These are phyloP conservation scores for Oryza coarctata DNA, from an alignment of 176 grass and related monocot genomes.

Conservation along the genomic window DNA sequence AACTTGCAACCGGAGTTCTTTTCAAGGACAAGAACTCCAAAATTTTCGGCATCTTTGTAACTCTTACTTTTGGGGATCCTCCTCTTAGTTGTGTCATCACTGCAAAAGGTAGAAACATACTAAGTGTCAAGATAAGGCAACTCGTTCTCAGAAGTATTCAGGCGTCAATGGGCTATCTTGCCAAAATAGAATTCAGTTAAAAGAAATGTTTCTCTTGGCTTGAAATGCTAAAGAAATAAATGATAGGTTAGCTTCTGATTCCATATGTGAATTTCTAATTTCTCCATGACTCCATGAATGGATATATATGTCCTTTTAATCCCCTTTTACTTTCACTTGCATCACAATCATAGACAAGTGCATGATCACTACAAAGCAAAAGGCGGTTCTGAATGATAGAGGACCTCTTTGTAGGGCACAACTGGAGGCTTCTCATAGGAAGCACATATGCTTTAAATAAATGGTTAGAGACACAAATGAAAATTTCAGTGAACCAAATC, in stretches of 20 bases:
- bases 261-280: slow-evolving; percentile 25
- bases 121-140: slow-evolving; percentile 4
- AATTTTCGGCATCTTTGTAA: slow-evolving; percentile 69
- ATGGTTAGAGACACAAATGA: background rate
- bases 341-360: slow-evolving; percentile 11
- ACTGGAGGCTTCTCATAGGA: background rate
- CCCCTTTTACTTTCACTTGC: slow-evolving; percentile 37
- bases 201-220: background rate
- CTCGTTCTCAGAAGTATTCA: slow-evolving; percentile 16
- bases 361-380: slow-evolving; percentile 21
- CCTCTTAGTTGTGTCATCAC: slow-evolving; percentile 67
- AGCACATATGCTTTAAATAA: slow-evolving; percentile 1
- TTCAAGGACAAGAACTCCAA: slow-evolving; percentile 66
- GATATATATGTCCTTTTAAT: slow-evolving; percentile 19
- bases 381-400: background rate
- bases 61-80: slow-evolving; percentile 59
- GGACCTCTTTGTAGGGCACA: background rate
- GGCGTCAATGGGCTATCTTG: slow-evolving; percentile 6
- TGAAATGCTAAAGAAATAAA: slow-evolving; percentile 11
- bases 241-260: slow-evolving; percentile 6
- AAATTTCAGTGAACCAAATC: slow-evolving; percentile 13
- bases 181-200: slow-evolving; percentile 12
- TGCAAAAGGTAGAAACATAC: slow-evolving; percentile 39
- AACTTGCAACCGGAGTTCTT: slow-evolving; percentile 77
- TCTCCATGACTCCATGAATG: slow-evolving; percentile 6